Evolutionary conservation across 305 asterid species (phyloP), one percentile per base, ranked within the genome.

Genomic region (Solanum hybrid): DNA sequence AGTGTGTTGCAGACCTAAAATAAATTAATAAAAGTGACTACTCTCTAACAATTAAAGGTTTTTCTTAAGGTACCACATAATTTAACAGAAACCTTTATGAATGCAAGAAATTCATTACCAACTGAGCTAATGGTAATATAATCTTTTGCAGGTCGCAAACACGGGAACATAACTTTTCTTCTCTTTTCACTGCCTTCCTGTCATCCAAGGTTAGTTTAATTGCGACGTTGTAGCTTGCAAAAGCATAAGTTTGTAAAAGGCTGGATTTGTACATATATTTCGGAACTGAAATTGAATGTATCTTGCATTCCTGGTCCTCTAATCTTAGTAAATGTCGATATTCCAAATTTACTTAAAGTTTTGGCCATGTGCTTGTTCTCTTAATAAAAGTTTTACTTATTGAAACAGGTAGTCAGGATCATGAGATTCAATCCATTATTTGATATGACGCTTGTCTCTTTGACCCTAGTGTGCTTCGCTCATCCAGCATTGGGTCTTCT

Each of bases 401-500:
- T 88, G 91, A 89, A 89, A 90, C 97, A 97, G 99, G 96, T 93
- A 85, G 93, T 94, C 83, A 94, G 96, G 94, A 92, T 97, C 91
- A 91, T 95, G 88, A 90, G 92, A 92, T 92, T 79, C 87, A 94
- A 96, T 82, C 95, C 95, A 35, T 89, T 94, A 91, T 93, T 94
- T 92, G 92, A 95, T 91, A 91, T 95, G 26, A 92, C 96, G 31
- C 90, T 93, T 89, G 92, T 94, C 93, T 95, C 99, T 85, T 79
- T 94, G 89, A 92, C 90, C 75, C 90, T 96, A 94, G 95, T 93
- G 90, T 98, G 96, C 95, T 90, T 95, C 84, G 94, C 95, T 90
- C 99, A 97, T 95, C 98, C 99, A 78, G 98, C 98, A 42, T 91
- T 98, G 87, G 99, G 99, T 89, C 98, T 98, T 90, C 92, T 93